Percentiles rank a stretch among this genome's conserved stretches.
Conservation (phyloP, 1,284 basidiomycete species). For the Irpex lacteus region DNA sequence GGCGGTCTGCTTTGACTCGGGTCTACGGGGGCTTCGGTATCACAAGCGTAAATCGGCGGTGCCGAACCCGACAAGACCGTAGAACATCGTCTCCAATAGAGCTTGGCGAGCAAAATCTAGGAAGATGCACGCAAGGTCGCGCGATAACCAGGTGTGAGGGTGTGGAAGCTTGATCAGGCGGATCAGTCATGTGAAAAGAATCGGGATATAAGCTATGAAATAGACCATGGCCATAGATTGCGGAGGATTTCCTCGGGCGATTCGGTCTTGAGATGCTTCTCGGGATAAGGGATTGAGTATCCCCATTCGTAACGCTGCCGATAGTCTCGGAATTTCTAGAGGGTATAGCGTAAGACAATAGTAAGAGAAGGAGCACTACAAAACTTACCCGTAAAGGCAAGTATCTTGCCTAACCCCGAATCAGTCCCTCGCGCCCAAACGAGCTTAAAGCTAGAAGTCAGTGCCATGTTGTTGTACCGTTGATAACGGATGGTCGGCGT, state of each 20-base stretch:
- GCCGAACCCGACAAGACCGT: not conserved
- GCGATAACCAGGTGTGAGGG: not conserved
- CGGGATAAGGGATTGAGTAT: not conserved
- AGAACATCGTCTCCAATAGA: not conserved
- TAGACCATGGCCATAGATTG: not conserved
- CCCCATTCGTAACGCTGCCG: not conserved
- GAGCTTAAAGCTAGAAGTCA: no score
- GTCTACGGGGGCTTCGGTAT: not conserved
- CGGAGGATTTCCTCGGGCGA: not conserved
- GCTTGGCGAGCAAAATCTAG: not conserved
- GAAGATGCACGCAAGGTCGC: not conserved
- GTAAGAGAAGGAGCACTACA: not conserved
- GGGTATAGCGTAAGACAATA: not conserved
- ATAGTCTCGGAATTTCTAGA: not conserved
- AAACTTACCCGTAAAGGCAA: not conserved
- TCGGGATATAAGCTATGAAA: not conserved
- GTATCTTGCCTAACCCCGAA: not conserved
- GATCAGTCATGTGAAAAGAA: not conserved
- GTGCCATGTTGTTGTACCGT: no score
- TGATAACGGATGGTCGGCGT: no score
- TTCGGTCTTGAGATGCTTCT: not conserved
- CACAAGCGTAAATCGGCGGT: not conserved
- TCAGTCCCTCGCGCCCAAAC: no score
- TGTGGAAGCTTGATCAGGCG: not conserved
- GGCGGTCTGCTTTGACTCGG: not conserved